These are phyloP conservation scores for Podospora appendiculata DNA, from an alignment of 495 filamentous ascomycete genomes.

Conservation along the genomic window DNA sequence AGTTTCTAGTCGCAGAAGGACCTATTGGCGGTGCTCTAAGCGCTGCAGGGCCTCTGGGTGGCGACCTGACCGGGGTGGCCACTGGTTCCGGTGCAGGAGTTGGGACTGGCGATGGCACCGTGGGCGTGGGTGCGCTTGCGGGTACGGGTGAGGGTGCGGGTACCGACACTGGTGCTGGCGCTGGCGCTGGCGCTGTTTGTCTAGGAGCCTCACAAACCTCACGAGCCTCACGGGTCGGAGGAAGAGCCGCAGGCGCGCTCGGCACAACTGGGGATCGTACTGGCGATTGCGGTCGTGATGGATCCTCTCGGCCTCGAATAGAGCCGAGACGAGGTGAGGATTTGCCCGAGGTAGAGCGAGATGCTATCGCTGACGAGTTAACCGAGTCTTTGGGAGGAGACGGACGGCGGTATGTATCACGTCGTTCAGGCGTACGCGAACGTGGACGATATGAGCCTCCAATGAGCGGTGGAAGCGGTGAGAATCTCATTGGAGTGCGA, in stretches of 20 bases:
- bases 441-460: slow-evolving; percentile 33
- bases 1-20: slow-evolving; percentile 31
- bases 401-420: slow-evolving; percentile 31
- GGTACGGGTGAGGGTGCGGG: background rate
- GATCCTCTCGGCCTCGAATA: slow-evolving; percentile 31
- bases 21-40: slow-evolving; percentile 39
- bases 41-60: slow-evolving; percentile 40
- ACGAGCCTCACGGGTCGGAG: background rate
- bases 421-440: slow-evolving; percentile 35
- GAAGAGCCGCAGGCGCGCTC: slow-evolving; percentile 17
- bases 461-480: slow-evolving; percentile 21
- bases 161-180: background rate
- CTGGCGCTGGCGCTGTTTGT: slow-evolving; percentile 3
- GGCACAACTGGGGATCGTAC: slow-evolving; percentile 12
- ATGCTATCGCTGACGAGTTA: slow-evolving; percentile 34
- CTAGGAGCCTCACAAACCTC: slow-evolving; percentile 18
- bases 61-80: slow-evolving; percentile 24
- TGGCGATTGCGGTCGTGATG: slow-evolving; percentile 32
- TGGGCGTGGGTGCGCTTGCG: background rate
- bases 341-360: slow-evolving; percentile 33
- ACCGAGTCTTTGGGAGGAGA: slow-evolving; percentile 35
- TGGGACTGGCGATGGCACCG: background rate
- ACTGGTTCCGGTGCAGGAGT: slow-evolving; percentile 13
- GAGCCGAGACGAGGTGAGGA: slow-evolving; percentile 37
- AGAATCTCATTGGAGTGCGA: slow-evolving; percentile 29